Evolutionary conservation across 169 alveolate genomes (phyloP), one percentile per base, ranked within the genome.

Genomic region (Haemoproteus tartakovskyi): DNA sequence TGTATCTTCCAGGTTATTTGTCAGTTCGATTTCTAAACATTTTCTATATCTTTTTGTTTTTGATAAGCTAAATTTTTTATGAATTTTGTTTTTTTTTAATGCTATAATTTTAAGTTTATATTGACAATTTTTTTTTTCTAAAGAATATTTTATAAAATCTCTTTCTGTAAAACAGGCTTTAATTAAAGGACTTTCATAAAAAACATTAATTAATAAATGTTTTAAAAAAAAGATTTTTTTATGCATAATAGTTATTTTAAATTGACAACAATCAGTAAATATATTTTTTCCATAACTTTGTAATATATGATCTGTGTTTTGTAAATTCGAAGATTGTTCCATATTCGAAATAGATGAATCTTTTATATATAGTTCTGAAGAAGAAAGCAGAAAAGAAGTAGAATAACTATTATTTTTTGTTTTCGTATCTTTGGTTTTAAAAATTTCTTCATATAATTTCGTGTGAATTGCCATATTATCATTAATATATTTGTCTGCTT

Each of bases 91-190:
- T 57, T 57, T 74, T 6, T 43, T 74, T 56, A 74, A 57, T 38
- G 78, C 84, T 41, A 74, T 38, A 56, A 74, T 74, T 56, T 18
- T 74, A 33, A 74, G 38, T 50, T 56, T 74, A 74, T 74, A 74
- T 57, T 74, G 50, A 0, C 9, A 57, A n/a, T 8, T 27, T 19
- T 24, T 56, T 74, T 74, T 56, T 74, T 74, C 84, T 29, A 74
- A 74, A 12, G 48, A 12, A 45, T 74, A 74, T 37, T 24, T 74
- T 47, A 74, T 61, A 57, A 45, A 43, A 50, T 74, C 84, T 29
- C 59, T 74, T 26, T 47, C 41, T 6, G 41, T 37, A 74, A 74
- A 74, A 26, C 33, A 48, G 1, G 52, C 84, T 43, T 50, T 57
- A 12, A 57, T 74, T 27, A 74, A 57, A 4, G 84, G 84, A 18